Evolutionary conservation across 176 grass and related monocot genomes (phyloP).

Genomic region (Eragrostis nindensis): DNA sequence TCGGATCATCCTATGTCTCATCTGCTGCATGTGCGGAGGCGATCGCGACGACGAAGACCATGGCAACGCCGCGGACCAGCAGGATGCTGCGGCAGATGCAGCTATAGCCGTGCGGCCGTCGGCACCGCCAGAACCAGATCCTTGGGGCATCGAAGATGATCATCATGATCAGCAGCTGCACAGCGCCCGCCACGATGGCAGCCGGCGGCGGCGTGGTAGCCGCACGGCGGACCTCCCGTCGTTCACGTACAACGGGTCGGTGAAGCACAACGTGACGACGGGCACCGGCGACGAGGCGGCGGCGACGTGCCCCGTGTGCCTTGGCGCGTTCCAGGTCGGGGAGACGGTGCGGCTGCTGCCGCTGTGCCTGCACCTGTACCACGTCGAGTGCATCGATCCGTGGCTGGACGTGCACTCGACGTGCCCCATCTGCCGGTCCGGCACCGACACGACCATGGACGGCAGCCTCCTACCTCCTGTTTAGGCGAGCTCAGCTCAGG

Average conservation of each 20-base stretch:
- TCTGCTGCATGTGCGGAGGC: too few relatives aligned
- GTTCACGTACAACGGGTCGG: slow-evolving; percentile 27
- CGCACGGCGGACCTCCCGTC: not conserved
- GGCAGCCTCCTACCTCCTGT: not conserved
- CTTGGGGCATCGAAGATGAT: too few relatives aligned
- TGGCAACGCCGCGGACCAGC: too few relatives aligned
- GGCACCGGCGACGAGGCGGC: not conserved
- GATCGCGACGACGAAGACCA: too few relatives aligned
- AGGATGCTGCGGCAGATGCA: too few relatives aligned
- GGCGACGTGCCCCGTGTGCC: slow-evolving; percentile 48
- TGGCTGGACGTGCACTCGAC: slow-evolving; percentile 52
- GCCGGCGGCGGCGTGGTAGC: too few relatives aligned
- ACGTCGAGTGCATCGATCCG: slow-evolving; percentile 50
- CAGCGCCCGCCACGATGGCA: too few relatives aligned
- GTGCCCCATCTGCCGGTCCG: slow-evolving; percentile 51
- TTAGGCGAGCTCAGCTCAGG: not conserved
- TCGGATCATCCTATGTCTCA: too few relatives aligned
- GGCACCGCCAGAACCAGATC: too few relatives aligned
- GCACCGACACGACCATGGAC: not conserved
- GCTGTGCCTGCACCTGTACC: slow-evolving; percentile 48
- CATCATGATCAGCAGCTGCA: too few relatives aligned
- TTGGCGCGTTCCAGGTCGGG: slow-evolving; percentile 30
- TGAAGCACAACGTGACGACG: slow-evolving; percentile 28
- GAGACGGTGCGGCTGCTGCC: slow-evolving; percentile 45
- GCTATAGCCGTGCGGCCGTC: too few relatives aligned